Percentiles rank a stretch among this genome's conserved stretches.
Conservation (phyloP, 176 grass and related monocot genomes). For the Saccharum spontaneum region DNA sequence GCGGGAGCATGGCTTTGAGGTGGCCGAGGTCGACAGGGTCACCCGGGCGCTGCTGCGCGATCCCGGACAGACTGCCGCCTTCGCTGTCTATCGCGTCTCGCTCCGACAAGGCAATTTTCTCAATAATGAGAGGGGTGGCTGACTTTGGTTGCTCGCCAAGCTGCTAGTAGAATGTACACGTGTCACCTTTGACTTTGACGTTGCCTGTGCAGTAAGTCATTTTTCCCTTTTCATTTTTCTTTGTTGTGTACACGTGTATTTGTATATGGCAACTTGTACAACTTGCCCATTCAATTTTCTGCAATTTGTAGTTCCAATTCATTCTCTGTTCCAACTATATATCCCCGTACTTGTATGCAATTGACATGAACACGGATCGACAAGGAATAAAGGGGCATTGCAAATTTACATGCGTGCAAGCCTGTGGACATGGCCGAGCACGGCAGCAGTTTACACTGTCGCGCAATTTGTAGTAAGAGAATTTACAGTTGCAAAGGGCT, state of each 20-base stretch:
- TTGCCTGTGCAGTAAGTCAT: background rate
- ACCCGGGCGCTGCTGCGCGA: slow-evolving; percentile 30
- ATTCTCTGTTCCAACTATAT: background rate
- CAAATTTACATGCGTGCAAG: background rate
- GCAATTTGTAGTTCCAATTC: background rate
- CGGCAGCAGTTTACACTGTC: background rate
- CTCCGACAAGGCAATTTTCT: background rate
- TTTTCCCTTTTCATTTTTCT: background rate
- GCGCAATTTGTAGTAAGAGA: slow-evolving; percentile 10
- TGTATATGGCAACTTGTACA: background rate
- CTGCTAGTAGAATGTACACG: background rate
- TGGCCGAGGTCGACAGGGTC: slow-evolving; percentile 35
- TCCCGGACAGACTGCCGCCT: slow-evolving; percentile 5
- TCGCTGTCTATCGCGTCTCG: slow-evolving; percentile 43
- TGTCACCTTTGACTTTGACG: background rate
- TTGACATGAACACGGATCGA: background rate
- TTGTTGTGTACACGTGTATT: background rate
- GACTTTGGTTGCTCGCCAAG: background rate
- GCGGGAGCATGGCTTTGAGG: slow-evolving; percentile 44
- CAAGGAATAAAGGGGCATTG: background rate
- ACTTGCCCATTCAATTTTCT: background rate
- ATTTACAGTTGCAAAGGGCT: slow-evolving; percentile 51
- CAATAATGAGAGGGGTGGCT: background rate
- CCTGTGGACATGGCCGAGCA: background rate
- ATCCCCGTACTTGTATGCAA: background rate